Conservation (phyloP, 2,329 filamentous ascomycete genomes). For the Elsinoe batatas region DNA sequence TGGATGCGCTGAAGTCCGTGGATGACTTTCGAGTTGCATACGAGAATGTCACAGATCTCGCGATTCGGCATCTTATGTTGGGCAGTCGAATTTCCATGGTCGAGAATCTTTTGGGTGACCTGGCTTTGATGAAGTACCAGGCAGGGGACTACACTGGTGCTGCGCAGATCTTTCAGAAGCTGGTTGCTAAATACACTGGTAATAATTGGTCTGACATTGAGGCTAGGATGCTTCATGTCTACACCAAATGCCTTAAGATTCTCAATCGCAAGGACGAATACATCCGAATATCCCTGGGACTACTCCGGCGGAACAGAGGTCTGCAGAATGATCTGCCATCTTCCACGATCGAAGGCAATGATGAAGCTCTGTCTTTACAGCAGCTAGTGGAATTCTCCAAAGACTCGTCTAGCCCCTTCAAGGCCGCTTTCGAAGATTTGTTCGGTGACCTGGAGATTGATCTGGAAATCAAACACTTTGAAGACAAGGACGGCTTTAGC, state of each 20-base stretch:
- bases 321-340: background rate
- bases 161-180: slow-evolving; percentile 64
- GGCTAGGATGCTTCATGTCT: slow-evolving; percentile 74
- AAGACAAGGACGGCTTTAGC: slow-evolving; percentile 64
- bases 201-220: slow-evolving; percentile 72
- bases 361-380: slow-evolving; percentile 21
- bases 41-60: slow-evolving; percentile 64
- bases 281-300: slow-evolving; percentile 61
- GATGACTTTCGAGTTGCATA: slow-evolving; percentile 32
- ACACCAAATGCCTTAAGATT: slow-evolving; percentile 69
- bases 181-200: slow-evolving; percentile 69
- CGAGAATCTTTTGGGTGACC: slow-evolving; percentile 68
- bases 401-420: slow-evolving; percentile 50
- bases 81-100: slow-evolving; percentile 70
- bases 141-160: slow-evolving; percentile 60
- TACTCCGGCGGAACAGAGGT: slow-evolving; percentile 35
- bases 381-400: slow-evolving; percentile 41
- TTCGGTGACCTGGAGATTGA: slow-evolving; percentile 62
- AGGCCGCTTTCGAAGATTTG: slow-evolving; percentile 60
- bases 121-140: slow-evolving; percentile 66
- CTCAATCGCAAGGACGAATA: slow-evolving; percentile 71
- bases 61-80: slow-evolving; percentile 71
- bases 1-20: slow-evolving; percentile 27
- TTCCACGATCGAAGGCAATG: background rate
- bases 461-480: slow-evolving; percentile 58